Evolutionary conservation across 305 asterid species (phyloP).

Genomic region (Fraxinus paxiana): DNA sequence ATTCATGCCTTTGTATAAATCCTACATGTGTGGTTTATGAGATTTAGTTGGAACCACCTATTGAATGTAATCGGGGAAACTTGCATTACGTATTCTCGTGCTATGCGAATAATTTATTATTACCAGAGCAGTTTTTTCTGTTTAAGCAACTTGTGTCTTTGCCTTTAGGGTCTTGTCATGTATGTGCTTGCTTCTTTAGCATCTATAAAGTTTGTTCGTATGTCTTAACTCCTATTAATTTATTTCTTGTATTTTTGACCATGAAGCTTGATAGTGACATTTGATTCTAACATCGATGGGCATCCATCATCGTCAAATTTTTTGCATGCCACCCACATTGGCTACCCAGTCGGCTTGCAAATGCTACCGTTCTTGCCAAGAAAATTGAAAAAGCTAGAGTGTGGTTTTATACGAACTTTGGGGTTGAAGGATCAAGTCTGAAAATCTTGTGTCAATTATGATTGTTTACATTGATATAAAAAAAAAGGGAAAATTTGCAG

Average conservation of each 20-base stretch:
- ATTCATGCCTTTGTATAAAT: neutral
- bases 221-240: neutral
- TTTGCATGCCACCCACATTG: neutral
- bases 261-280: neutral
- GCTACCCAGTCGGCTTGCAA: neutral
- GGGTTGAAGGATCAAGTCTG: neutral
- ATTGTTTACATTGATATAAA: neutral
- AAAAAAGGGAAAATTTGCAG: no score
- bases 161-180: neutral
- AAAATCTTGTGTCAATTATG: neutral
- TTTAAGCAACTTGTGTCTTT: neutral
- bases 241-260: neutral
- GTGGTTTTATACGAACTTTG: neutral
- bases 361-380: neutral
- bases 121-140: neutral
- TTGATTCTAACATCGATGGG: neutral
- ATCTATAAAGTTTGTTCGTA: neutral
- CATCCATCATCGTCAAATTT: neutral
- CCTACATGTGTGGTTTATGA: neutral
- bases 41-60: neutral
- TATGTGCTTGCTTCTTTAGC: neutral
- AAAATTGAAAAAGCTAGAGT: neutral
- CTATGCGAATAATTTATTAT: neutral
- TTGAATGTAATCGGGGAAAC: neutral
- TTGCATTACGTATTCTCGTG: neutral